These are phyloP conservation scores for Aspergillus sp. DNA, from an alignment of 2,329 filamentous ascomycete genomes.

Conservation along the genomic window DNA sequence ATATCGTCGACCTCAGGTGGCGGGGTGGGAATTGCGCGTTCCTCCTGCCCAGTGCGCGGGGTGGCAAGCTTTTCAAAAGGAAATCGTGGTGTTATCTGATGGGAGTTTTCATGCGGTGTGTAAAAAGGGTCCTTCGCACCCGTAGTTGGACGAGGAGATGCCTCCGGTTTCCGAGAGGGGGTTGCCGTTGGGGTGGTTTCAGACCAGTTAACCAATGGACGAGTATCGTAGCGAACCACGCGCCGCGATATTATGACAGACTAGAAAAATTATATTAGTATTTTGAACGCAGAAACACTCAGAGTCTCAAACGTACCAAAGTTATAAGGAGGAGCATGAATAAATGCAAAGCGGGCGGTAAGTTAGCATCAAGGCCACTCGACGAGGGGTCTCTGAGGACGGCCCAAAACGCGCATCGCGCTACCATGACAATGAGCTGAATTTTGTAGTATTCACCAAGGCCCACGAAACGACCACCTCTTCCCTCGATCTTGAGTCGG, in stretches of 20 bases:
- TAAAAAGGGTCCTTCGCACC: slow-evolving; percentile 14
- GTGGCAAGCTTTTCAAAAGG: slow-evolving; percentile 43
- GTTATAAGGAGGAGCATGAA: slow-evolving; percentile 42
- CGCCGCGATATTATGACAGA: slow-evolving; percentile 38
- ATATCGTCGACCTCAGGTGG: slow-evolving; percentile 45
- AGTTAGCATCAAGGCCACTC: slow-evolving; percentile 29
- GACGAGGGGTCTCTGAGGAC: slow-evolving; percentile 40
- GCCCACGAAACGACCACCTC: slow-evolving; percentile 41
- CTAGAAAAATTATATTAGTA: slow-evolving; percentile 28
- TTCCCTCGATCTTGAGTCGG: slow-evolving; percentile 43
- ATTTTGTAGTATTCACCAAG: slow-evolving; percentile 48
- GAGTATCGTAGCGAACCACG: slow-evolving; percentile 40
- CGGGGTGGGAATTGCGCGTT: slow-evolving; percentile 35
- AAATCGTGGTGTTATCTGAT: slow-evolving; percentile 29
- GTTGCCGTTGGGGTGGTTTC: slow-evolving; percentile 34
- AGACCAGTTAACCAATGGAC: slow-evolving; percentile 43
- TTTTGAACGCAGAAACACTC: not conserved
- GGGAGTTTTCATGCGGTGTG: slow-evolving; percentile 16
- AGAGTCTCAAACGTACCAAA: slow-evolving; percentile 29
- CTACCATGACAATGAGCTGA: slow-evolving; percentile 46
- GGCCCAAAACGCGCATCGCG: slow-evolving; percentile 47
- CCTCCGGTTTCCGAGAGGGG: slow-evolving; percentile 21
- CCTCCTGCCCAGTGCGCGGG: slow-evolving; percentile 21
- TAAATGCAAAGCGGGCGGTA: slow-evolving; percentile 37
- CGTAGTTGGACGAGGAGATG: slow-evolving; percentile 18